phyloP scores from a whole-genome alignment of 2,329 filamentous ascomycete species.

The Sclerotinia minor region DNA sequence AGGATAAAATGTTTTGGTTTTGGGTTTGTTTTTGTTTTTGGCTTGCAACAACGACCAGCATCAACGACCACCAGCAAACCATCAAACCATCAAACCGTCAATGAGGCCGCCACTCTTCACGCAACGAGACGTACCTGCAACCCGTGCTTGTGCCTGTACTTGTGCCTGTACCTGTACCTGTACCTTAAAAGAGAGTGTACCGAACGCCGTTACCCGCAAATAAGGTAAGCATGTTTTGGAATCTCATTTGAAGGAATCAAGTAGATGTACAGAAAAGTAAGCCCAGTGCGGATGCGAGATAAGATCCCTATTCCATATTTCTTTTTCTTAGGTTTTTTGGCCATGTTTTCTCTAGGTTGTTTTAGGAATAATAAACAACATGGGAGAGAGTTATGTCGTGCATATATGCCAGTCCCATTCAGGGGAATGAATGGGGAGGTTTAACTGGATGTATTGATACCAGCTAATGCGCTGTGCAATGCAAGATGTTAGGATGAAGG shows the following conservation, averaged over 20 bases:
- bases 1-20: slow-evolving; percentile 9
- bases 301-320: neutral
- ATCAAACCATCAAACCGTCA: neutral
- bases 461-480: slow-evolving; percentile 15
- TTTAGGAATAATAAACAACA: slow-evolving; percentile 1
- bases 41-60: neutral
- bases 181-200: neutral
- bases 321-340: neutral
- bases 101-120: slow-evolving; percentile 9
- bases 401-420: slow-evolving; percentile 19
- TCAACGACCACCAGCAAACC: neutral
- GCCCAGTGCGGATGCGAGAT: neutral
- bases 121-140: neutral
- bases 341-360: neutral
- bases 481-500: slow-evolving; percentile 7
- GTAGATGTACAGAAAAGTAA: neutral
- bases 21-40: neutral
- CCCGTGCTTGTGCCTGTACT: neutral
- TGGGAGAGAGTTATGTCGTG: slow-evolving; percentile 19
- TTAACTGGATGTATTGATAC: slow-evolving; percentile 8
- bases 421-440: neutral
- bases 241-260: slow-evolving; percentile 1
- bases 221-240: neutral
- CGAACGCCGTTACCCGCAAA: neutral
- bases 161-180: neutral